These are phyloP conservation scores for Phialemoniopsis sp. DNA, from an alignment of 2,329 filamentous ascomycete genomes.

Conservation along the genomic window DNA sequence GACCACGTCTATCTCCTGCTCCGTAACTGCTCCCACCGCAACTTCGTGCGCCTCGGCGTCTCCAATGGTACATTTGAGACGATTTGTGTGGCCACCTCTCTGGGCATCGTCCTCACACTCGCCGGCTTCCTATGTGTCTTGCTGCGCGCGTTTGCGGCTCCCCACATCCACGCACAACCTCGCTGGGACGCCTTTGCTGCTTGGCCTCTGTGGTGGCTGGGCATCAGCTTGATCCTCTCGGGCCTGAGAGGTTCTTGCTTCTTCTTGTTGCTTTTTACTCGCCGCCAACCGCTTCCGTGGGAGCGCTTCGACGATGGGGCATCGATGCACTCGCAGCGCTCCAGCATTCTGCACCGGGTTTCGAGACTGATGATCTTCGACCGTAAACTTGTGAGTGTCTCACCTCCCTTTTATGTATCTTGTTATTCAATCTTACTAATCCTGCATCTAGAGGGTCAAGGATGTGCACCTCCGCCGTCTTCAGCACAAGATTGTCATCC, in stretches of 20 bases:
- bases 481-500: slow-evolving; percentile 38
- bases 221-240: slow-evolving; percentile 34
- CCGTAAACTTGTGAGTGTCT: no score
- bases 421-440: no score
- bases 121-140: slow-evolving; percentile 34
- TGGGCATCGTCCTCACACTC: slow-evolving; percentile 34
- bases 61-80: slow-evolving; percentile 47
- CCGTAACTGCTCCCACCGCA: slow-evolving; percentile 42
- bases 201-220: slow-evolving; percentile 42
- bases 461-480: slow-evolving; percentile 34
- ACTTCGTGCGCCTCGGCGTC: slow-evolving; percentile 49
- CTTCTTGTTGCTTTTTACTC: slow-evolving; percentile 39
- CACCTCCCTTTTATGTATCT: no score
- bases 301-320: slow-evolving; percentile 37
- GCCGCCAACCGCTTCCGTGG: slow-evolving; percentile 41
- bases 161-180: slow-evolving; percentile 28
- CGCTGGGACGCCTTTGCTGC: slow-evolving; percentile 35
- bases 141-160: slow-evolving; percentile 29
- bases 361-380: slow-evolving; percentile 42
- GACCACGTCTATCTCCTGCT: slow-evolving; percentile 42
- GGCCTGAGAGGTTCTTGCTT: slow-evolving; percentile 43
- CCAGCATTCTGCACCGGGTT: slow-evolving; percentile 21
- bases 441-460: slow-evolving; percentile 37
- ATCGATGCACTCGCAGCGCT: slow-evolving; percentile 11
- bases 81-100: slow-evolving; percentile 37